These are phyloP conservation scores for Penicillium odoratum DNA, from an alignment of 495 filamentous ascomycete species.

Conservation along the genomic window DNA sequence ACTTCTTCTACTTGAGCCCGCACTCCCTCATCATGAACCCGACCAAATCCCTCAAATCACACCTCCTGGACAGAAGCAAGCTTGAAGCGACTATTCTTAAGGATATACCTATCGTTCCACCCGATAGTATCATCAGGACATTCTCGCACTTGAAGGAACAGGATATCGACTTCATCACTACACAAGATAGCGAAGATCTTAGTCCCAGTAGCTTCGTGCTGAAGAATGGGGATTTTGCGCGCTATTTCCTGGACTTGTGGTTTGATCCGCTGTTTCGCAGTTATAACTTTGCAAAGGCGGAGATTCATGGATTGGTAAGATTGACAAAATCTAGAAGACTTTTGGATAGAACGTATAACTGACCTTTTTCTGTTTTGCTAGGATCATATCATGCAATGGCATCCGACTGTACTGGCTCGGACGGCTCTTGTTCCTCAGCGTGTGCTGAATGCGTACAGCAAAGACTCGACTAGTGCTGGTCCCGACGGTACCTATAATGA, in stretches of 20 bases:
- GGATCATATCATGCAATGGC: conserved; percentile 96
- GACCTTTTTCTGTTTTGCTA: conserved; percentile 28
- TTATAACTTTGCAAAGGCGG: conserved; percentile 95
- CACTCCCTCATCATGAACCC: conserved; percentile 92
- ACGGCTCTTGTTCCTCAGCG: conserved; percentile 83
- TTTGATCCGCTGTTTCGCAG: conserved; percentile 89
- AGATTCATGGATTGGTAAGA: conserved; percentile 85
- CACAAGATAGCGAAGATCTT: conserved; percentile 83
- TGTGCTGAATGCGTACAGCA: conserved; percentile 73
- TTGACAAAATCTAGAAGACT: neutral
- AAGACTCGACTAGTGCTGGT: conserved; percentile 44
- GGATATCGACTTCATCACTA: conserved; percentile 78
- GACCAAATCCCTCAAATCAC: conserved; percentile 61
- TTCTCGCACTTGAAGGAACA: conserved; percentile 76
- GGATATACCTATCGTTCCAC: conserved; percentile 85
- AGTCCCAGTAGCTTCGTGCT: conserved; percentile 76
- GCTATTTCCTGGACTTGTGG: conserved; percentile 93
- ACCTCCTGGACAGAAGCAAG: conserved; percentile 63
- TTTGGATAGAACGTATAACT: neutral
- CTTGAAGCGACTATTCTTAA: conserved; percentile 82
- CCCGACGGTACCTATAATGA: conserved; percentile 56
- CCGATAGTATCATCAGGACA: conserved; percentile 95
- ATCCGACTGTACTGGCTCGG: conserved; percentile 92
- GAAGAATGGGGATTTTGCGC: conserved; percentile 81
- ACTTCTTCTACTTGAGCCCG: conserved; percentile 82